Evolutionary conservation across 805 yeast species (phyloP).

Genomic region (Pichia exigua): DNA sequence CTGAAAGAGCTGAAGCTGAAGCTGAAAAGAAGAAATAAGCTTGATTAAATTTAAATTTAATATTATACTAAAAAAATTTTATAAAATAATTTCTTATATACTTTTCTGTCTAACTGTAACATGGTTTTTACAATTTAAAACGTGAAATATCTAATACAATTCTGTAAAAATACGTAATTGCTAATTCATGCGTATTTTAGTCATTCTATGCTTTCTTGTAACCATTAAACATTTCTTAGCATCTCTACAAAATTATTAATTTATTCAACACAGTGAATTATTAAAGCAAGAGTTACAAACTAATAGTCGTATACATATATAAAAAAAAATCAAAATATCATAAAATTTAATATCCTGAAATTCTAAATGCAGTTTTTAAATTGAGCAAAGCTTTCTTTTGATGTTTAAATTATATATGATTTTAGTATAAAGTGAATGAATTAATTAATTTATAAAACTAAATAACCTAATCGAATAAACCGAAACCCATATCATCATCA

Average conservation of each 20-base stretch:
- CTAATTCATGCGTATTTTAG: no score
- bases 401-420: background rate
- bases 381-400: background rate
- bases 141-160: background rate
- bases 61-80: background rate
- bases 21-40: constrained; percentile 96
- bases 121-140: background rate
- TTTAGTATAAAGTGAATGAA: background rate
- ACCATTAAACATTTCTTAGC: no score
- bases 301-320: no score
- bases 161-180: no score
- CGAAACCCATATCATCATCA: constrained; percentile 86
- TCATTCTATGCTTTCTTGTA: no score
- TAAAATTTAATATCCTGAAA: no score
- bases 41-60: constrained; percentile 2
- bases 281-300: no score
- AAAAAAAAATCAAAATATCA: no score
- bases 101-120: background rate
- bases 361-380: no score
- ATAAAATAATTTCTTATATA: background rate
- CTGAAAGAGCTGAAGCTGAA: constrained; percentile 97
- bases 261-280: no score
- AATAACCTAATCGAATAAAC: constrained; percentile 65
- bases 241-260: no score
- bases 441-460: background rate